Evolutionary conservation across 2,329 filamentous ascomycete species (phyloP), one percentile per base, ranked within the genome.

Genomic region (Lecanosticta acicola): DNA sequence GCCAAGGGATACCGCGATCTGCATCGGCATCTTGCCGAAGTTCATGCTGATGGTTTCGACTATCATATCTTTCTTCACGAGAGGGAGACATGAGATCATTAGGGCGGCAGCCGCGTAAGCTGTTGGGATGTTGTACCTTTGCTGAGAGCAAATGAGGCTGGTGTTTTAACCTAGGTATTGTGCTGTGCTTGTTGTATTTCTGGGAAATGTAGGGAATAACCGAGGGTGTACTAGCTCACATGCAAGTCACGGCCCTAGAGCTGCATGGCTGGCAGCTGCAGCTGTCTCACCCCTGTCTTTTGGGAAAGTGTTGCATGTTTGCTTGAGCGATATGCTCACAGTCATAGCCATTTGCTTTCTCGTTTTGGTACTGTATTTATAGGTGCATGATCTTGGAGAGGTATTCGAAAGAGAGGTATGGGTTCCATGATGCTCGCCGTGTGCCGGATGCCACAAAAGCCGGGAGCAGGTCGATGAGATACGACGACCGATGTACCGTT

Each of bases 31-130:
- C 9, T 38, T 59, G 4, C 18, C 58, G 17, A 16, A 49, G 2
- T 54, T 53, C 16, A 52, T 53, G 1, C 34, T 57, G n/a, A 19
- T 47, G 29, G 58, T 60, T 36, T 49, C 51, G 10, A 34, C 45
- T 3, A 50, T 50, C 3, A 29, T 60, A 11, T 42, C 49, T 13
- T 17, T 58, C 4, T 46, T 50, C 4, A 57, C 55, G 1, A 50
- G 45, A 39, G 54, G 49, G 43, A 49, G 50, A 5, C 46, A 49
- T 8, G 58, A 60, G 34, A 45, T 60, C 5, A 58, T 60, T 39
- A 49, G 52, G 24, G 53, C 58, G 11, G 58, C 53, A 26, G 58
- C 58, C 41, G 51, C 58, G 57, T 59, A 38, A 49, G 42, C 46
- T 37, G 8, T 35, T 35, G 33, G 5, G 33, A 7, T 7, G 16